Evolutionary conservation across 2,329 filamentous ascomycete genomes (phyloP).

Genomic region (Lecanicillium sp.): DNA sequence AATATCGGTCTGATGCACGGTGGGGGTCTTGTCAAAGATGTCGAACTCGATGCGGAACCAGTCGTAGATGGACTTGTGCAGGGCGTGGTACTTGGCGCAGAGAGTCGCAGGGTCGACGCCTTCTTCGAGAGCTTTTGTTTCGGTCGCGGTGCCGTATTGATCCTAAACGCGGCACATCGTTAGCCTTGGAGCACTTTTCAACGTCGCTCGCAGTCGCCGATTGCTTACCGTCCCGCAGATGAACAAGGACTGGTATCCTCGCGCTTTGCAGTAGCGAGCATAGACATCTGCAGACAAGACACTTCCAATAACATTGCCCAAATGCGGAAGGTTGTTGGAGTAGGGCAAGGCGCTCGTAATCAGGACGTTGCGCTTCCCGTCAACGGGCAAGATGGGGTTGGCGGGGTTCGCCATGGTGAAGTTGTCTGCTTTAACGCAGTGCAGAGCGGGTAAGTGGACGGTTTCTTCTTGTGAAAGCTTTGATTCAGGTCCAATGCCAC

Average conservation of each 20-base stretch:
- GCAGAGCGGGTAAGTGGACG: not conserved
- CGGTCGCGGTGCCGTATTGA: slow-evolving; percentile 92
- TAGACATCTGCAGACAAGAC: slow-evolving; percentile 87
- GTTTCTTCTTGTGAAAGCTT: not conserved
- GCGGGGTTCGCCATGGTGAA: slow-evolving; percentile 7
- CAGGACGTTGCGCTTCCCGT: slow-evolving; percentile 77
- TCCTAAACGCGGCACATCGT: too few relatives aligned
- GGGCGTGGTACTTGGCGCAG: slow-evolving; percentile 85
- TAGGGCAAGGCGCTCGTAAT: slow-evolving; percentile 91
- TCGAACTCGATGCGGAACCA: slow-evolving; percentile 97
- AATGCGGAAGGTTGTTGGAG: slow-evolving; percentile 65
- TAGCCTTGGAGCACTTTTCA: too few relatives aligned
- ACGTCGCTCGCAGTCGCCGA: not conserved
- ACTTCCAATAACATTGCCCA: slow-evolving; percentile 82
- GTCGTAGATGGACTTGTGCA: slow-evolving; percentile 86
- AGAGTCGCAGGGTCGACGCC: slow-evolving; percentile 73
- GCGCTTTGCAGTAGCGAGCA: slow-evolving; percentile 70
- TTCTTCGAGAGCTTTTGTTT: slow-evolving; percentile 90
- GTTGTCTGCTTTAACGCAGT: slow-evolving; percentile 2
- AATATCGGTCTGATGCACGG: slow-evolving; percentile 81
- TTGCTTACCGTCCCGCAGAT: slow-evolving; percentile 60
- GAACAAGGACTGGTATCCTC: slow-evolving; percentile 72
- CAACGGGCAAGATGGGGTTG: slow-evolving; percentile 50
- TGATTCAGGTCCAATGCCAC: not conserved
- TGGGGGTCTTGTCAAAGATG: slow-evolving; percentile 89